Evolutionary conservation across 177 flowering plant species (phyloP), one percentile per base, ranked within the genome.

Genomic region (Telopea speciosissima): DNA sequence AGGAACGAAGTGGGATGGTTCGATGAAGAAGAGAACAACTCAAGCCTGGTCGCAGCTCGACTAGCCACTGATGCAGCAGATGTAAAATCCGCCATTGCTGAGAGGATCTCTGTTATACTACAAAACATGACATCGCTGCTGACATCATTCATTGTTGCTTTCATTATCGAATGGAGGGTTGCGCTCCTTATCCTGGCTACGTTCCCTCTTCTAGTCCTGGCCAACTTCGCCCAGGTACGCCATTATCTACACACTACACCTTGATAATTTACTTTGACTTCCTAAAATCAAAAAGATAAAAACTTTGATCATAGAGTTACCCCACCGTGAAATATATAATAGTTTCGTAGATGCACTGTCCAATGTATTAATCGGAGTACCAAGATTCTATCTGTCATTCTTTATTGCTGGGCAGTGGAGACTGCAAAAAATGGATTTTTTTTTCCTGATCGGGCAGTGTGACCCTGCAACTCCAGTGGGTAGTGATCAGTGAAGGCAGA

Each of bases 1-100:
- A 88, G 95, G 87, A 96, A 93, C 79, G 99, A 93, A 84, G 98
- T 93, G n/a, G 99, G 95, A 67, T 93, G 99, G 98, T 93, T 89
- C 72, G 99, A 96, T 58, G 93, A 91, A 71, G 99, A 96, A 42
- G 98, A 89, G 79, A 87, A 96, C 81, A 93, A 96, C 77, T 93
- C 98, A 6, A 90, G 93, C 90, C 89, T 91, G 0, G 71, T 96
- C 24, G 97, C 98, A 44, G 93, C 97, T 61, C 85, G 93, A 13
- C 70, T 96, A 61, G 92, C 98, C 3, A 90, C 95, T 0, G 99
- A 96, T 80, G 98, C 99, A 8, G 90, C 98, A 3, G 97, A 93
- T 73, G 97, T 96, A 65, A 93, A 91, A 75, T 89, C 99, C 0
- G 99, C 98, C 11, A 90, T 96, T 26, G 91, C 98, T 0, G 99